phyloP scores from a whole-genome alignment of 768 basidiomycete species.

The Paxillus involutus region DNA sequence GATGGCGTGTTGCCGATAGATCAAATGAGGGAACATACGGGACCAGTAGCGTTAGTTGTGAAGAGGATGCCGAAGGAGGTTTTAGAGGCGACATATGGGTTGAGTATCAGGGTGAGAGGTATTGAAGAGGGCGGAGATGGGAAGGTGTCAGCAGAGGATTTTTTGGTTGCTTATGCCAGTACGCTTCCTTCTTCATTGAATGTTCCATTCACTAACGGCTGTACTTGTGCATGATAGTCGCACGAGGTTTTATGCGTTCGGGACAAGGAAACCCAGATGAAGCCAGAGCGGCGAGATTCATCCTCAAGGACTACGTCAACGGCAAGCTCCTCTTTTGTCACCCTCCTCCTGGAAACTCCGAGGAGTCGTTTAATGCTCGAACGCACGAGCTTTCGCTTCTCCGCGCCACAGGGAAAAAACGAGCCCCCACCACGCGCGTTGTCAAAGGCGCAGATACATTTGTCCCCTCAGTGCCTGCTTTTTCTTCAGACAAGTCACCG shows the following conservation, averaged over 20 bases:
- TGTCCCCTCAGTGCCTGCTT: slow-evolving; percentile 36
- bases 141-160: slow-evolving; percentile 68
- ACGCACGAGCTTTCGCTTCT: slow-evolving; percentile 61
- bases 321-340: slow-evolving; percentile 91
- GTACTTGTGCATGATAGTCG: slow-evolving; percentile 55
- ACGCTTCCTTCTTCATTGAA: slow-evolving; percentile 34
- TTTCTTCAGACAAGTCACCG: neutral
- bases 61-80: slow-evolving; percentile 79
- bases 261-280: slow-evolving; percentile 98
- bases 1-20: slow-evolving; percentile 98
- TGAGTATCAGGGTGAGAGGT: slow-evolving; percentile 62
- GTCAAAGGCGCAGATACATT: slow-evolving; percentile 83
- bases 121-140: slow-evolving; percentile 87
- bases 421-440: slow-evolving; percentile 85
- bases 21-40: slow-evolving; percentile 92
- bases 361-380: slow-evolving; percentile 71
- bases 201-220: slow-evolving; percentile 14
- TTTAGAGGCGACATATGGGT: slow-evolving; percentile 88
- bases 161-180: slow-evolving; percentile 93
- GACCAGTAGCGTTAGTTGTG: slow-evolving; percentile 75
- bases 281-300: slow-evolving; percentile 86
- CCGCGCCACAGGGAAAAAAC: slow-evolving; percentile 75
- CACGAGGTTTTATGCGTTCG: slow-evolving; percentile 86
- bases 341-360: slow-evolving; percentile 71
- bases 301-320: slow-evolving; percentile 97